These are phyloP conservation scores for Diplodia mutila DNA, from an alignment of 2,329 filamentous ascomycete genomes.

Conservation along the genomic window DNA sequence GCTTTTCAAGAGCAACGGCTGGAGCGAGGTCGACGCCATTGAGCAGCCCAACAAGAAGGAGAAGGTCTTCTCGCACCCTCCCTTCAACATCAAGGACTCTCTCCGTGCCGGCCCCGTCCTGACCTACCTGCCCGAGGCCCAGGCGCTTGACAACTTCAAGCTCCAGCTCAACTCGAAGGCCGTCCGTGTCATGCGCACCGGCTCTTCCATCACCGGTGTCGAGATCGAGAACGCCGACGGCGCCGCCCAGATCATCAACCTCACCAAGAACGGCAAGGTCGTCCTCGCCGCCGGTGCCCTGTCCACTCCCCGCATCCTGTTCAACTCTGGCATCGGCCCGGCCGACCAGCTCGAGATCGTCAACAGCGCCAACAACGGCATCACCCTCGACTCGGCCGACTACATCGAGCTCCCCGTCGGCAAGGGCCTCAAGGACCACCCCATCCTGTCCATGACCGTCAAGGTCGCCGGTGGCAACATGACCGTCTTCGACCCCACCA, in stretches of 20 bases:
- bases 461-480: constrained; percentile 31
- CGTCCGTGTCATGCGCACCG: constrained; percentile 29
- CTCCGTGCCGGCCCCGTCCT: constrained; percentile 31
- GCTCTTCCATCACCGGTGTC: constrained; percentile 31
- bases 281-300: constrained; percentile 35
- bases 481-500: constrained; percentile 33
- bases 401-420: constrained; percentile 35
- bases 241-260: constrained; percentile 29
- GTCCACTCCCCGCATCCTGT: constrained; percentile 34
- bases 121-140: constrained; percentile 32
- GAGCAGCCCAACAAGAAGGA: constrained; percentile 32
- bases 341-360: constrained; percentile 34
- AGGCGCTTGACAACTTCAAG: constrained; percentile 31
- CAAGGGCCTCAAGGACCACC: constrained; percentile 41
- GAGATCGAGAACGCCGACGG: constrained; percentile 29
- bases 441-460: constrained; percentile 41
- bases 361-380: constrained; percentile 26
- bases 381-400: constrained; percentile 29
- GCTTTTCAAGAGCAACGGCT: constrained; percentile 30
- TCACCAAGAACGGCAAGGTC: constrained; percentile 32
- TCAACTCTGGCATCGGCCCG: constrained; percentile 36
- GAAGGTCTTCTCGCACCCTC: constrained; percentile 30
- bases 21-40: constrained; percentile 30
- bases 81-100: constrained; percentile 27
- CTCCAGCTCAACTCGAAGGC: constrained; percentile 33